These are phyloP conservation scores for Lactarius indigo DNA, from an alignment of 768 basidiomycete species.

Conservation along the genomic window DNA sequence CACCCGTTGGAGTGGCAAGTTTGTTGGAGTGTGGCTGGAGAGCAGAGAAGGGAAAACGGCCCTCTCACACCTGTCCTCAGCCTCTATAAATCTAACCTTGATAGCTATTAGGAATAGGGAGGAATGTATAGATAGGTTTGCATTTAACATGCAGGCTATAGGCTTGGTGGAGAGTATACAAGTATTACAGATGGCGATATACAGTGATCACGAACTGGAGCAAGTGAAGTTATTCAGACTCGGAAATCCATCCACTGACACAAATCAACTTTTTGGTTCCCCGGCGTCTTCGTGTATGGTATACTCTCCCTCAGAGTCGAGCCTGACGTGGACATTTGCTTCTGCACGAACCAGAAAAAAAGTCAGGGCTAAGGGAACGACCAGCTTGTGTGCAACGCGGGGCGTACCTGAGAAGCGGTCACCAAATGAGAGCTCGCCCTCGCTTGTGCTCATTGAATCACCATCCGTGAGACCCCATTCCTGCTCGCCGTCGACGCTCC, in stretches of 20 bases:
- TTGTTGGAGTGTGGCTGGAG: constrained; percentile 59
- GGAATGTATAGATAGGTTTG: constrained; percentile 4
- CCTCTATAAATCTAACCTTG: background rate
- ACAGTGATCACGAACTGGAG: constrained; percentile 3
- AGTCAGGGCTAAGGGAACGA: background rate
- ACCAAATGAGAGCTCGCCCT: constrained; percentile 20
- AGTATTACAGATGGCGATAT: constrained; percentile 10
- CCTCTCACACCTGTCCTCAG: constrained; percentile 6
- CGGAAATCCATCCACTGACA: background rate
- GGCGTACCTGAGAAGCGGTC: constrained; percentile 14
- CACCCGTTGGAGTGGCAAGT: constrained; percentile 71
- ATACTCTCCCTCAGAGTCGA: constrained; percentile 25
- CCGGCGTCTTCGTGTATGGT: constrained; percentile 17
- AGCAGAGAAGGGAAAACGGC: constrained; percentile 41
- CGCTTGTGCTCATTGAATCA: constrained; percentile 26
- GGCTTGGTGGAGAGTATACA: constrained; percentile 10
- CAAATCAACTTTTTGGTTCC: constrained; percentile 12
- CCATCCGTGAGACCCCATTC: constrained; percentile 25
- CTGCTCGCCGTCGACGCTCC: constrained; percentile 14
- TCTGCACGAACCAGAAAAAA: background rate
- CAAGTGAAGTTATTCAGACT: background rate
- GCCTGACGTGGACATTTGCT: constrained; percentile 19
- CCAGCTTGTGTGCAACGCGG: background rate
- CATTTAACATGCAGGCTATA: background rate
- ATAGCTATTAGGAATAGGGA: background rate